A percentile compares a stretch with the other conserved stretches of the same genome.
phyloP scores from a whole-genome alignment of 1,284 basidiomycete species.

The Somion occarium region DNA sequence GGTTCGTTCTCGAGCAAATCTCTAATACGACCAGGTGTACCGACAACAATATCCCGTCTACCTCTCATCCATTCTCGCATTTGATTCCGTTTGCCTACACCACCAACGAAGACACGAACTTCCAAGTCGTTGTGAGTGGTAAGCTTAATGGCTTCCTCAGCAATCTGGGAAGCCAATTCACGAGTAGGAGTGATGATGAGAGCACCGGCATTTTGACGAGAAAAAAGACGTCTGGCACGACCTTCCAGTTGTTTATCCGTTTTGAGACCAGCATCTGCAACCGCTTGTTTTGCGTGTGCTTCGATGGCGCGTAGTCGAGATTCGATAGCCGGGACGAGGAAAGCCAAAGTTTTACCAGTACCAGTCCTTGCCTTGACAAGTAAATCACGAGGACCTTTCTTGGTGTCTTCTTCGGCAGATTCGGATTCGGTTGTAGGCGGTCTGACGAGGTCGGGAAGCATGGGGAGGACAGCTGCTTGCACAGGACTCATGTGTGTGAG shows the following conservation, averaged over 20 bases:
- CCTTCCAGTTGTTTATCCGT: conserved; percentile 28
- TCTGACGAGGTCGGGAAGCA: conserved; percentile 53
- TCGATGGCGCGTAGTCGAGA: conserved; percentile 55
- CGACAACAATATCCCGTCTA: conserved; percentile 84
- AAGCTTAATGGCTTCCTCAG: conserved; percentile 76
- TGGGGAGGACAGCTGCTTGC: conserved; percentile 75
- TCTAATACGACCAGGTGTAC: conserved; percentile 86
- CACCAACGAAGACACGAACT: conserved; percentile 82
- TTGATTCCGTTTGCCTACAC: conserved; percentile 64
- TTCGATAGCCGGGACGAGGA: conserved; percentile 87
- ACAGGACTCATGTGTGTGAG: conserved; percentile 80
- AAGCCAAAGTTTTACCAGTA: conserved; percentile 90
- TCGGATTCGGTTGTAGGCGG: conserved; percentile 30
- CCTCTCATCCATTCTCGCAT: conserved; percentile 62
- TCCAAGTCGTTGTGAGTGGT: conserved; percentile 60
- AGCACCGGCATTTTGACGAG: conserved; percentile 56
- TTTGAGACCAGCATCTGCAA: conserved; percentile 35
- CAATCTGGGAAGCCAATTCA: conserved; percentile 93
- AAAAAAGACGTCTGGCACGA: conserved; percentile 33
- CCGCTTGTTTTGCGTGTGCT: conserved; percentile 33
- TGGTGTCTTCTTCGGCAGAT: conserved; percentile 1
- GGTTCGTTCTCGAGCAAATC: conserved; percentile 73
- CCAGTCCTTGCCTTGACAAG: conserved; percentile 90
- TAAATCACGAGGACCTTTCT: conserved; percentile 47
- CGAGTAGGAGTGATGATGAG: conserved; percentile 93